Evolutionary conservation across 495 filamentous ascomycete genomes (phyloP), one percentile per base, ranked within the genome.

Genomic region (Aspergillus egyptiacus): DNA sequence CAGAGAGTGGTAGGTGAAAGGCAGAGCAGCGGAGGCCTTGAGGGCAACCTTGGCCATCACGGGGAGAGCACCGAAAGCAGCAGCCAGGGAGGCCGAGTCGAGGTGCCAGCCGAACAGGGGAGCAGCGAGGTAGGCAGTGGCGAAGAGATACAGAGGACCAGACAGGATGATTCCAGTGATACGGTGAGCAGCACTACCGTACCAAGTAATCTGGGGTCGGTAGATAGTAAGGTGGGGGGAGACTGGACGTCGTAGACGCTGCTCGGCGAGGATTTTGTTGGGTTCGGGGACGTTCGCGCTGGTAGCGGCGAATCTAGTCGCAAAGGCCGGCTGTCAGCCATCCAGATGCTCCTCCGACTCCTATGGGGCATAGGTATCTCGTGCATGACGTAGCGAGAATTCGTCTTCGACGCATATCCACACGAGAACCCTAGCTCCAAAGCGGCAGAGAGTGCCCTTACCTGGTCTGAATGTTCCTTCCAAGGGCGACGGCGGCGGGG

Each of bases 161-260:
- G 82, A 84, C 56, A 96, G 72, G 48, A 73, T 60, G 51, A 74
- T 56, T 51, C 89, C 93, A 13, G 87, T 90, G 72, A 97, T 77
- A 58, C 93, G 88, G 76, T 88, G 83, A 67, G 86, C 71, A 44
- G 61, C 70, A 46, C 83, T 88, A 34, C 73, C 68, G 63, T 85
- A 83, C 86, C 86, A 96, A 46, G 90, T 91, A 61, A 97, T 84
- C 70, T 87, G 85, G 52, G 85, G 84, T 56, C 80, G 75, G 80
- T 97, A 99, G 79, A 95, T 91, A 51, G 68, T 59, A 44, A 99
- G 81, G 65, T 99, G 91, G 34, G 93, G 93, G 30, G 89, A 75
- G 51, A 94, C 77, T 56, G 93, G 93, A 38, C 93, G 94, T 58
- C 73, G 62, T 48, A 84, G 82, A 56, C 93, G 93, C 70, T 99